Evolutionary conservation across 805 yeast species (phyloP).

Genomic region (Saccharomycopsis sp.): DNA sequence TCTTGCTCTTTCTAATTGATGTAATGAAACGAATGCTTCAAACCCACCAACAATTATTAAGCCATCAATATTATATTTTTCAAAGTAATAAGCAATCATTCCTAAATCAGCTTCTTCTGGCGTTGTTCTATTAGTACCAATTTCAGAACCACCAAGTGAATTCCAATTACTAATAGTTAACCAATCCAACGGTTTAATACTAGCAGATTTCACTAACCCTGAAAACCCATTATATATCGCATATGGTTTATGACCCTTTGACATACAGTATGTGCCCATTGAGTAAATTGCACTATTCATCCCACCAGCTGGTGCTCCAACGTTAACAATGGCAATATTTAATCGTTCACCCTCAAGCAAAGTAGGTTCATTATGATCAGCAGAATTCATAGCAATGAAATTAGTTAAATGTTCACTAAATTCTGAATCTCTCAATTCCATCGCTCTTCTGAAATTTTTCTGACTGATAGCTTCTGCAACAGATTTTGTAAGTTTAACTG

Average conservation of each 20-base stretch:
- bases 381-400: constrained; percentile 59
- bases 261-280: constrained; percentile 66
- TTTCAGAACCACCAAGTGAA: constrained; percentile 69
- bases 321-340: constrained; percentile 63
- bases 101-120: constrained; percentile 65
- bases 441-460: constrained; percentile 64
- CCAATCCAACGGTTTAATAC: constrained; percentile 57
- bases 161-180: constrained; percentile 68
- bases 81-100: constrained; percentile 62
- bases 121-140: constrained; percentile 70
- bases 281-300: constrained; percentile 74
- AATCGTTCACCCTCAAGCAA: constrained; percentile 47
- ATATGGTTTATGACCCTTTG: constrained; percentile 64
- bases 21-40: constrained; percentile 68
- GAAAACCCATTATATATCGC: constrained; percentile 72
- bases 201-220: constrained; percentile 59
- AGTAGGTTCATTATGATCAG: constrained; percentile 57
- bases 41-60: constrained; percentile 74
- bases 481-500: constrained; percentile 61
- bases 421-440: constrained; percentile 62
- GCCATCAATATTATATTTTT: constrained; percentile 63
- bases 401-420: constrained; percentile 59
- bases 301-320: constrained; percentile 79
- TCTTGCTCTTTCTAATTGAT: constrained; percentile 57
- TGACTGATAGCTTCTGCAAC: constrained; percentile 64